phyloP scores from a whole-genome alignment of 2,329 filamentous ascomycete genomes.

The Penicillium sp. region DNA sequence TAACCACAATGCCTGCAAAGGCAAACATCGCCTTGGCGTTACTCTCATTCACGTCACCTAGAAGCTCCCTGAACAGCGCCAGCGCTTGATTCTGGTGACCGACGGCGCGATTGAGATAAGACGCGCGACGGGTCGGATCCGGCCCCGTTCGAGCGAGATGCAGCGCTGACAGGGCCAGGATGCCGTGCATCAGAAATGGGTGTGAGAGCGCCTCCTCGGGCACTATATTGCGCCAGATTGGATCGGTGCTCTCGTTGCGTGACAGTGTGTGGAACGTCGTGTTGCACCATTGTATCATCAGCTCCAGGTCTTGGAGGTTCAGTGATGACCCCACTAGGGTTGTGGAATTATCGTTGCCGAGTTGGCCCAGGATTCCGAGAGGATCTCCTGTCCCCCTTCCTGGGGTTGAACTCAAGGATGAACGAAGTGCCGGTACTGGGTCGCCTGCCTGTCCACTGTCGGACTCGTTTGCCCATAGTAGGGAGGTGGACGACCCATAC shows the following conservation, averaged over 20 bases:
- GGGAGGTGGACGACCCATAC: constrained; percentile 31
- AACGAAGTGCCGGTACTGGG: not conserved
- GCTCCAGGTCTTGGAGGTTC: constrained; percentile 46
- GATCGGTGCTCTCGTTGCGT: constrained; percentile 31
- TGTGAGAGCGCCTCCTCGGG: constrained; percentile 36
- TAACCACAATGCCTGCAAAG: constrained; percentile 37
- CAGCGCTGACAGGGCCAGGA: constrained; percentile 35
- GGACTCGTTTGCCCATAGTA: constrained; percentile 34
- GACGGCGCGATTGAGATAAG: constrained; percentile 38
- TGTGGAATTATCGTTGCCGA: constrained; percentile 15
- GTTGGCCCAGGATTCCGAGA: constrained; percentile 25
- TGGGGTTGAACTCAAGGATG: not conserved
- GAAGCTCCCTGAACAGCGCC: constrained; percentile 34
- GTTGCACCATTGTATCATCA: constrained; percentile 42
- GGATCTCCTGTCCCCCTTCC: constrained; percentile 16
- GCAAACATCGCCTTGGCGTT: constrained; percentile 45
- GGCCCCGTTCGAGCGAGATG: constrained; percentile 34
- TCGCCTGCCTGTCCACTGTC: constrained; percentile 15
- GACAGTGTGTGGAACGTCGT: constrained; percentile 32
- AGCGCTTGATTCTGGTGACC: constrained; percentile 36
- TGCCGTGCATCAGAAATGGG: constrained; percentile 39
- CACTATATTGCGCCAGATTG: constrained; percentile 33
- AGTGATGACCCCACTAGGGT: constrained; percentile 25
- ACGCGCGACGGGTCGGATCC: constrained; percentile 18
- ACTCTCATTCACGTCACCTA: constrained; percentile 32